A percentile compares a stretch with the other conserved stretches of the same genome.
phyloP scores from a whole-genome alignment of 257 asterid genomes.

The Schizonepeta tenuifolia region DNA sequence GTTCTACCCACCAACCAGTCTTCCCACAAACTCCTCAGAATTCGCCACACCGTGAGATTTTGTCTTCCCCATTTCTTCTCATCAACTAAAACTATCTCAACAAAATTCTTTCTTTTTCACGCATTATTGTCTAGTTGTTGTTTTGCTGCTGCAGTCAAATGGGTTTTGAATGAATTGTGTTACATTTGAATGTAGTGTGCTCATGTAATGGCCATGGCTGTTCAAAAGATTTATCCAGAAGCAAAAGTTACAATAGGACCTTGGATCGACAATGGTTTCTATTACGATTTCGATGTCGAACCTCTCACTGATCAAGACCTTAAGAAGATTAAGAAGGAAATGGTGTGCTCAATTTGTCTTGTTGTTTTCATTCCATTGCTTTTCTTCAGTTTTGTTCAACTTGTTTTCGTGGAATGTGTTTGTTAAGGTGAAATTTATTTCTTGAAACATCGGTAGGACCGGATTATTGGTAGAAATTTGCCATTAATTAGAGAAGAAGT shows the following conservation, averaged over 20 bases:
- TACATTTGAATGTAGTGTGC: conserved; percentile 74
- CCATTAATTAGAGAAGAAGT: conserved; percentile 94
- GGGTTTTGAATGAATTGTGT: not conserved
- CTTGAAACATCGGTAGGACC: conserved; percentile 75
- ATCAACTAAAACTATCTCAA: not conserved
- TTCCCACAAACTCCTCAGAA: conserved; percentile 68
- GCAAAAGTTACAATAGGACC: conserved; percentile 98
- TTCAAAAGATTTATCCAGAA: conserved; percentile 86
- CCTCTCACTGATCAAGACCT: conserved; percentile 91
- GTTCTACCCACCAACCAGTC: conserved; percentile 88
- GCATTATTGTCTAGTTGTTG: not conserved
- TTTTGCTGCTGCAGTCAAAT: not conserved
- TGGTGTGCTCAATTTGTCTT: conserved; percentile 56
- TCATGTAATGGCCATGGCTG: conserved; percentile 99
- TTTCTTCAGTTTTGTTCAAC: conserved; percentile 10
- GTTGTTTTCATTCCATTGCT: not conserved
- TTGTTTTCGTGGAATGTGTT: conserved; percentile 1
- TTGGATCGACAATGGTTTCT: conserved; percentile 95
- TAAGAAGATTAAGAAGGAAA: conserved; percentile 92
- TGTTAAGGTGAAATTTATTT: conserved; percentile 38
- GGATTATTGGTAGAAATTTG: conserved; percentile 73
- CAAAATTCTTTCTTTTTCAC: not conserved
- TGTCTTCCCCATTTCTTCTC: not conserved
- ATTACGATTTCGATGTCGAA: conserved; percentile 94
- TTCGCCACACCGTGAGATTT: conserved; percentile 79